Conservation (phyloP, 176 grass and related monocot species). For the Carex pumila region DNA sequence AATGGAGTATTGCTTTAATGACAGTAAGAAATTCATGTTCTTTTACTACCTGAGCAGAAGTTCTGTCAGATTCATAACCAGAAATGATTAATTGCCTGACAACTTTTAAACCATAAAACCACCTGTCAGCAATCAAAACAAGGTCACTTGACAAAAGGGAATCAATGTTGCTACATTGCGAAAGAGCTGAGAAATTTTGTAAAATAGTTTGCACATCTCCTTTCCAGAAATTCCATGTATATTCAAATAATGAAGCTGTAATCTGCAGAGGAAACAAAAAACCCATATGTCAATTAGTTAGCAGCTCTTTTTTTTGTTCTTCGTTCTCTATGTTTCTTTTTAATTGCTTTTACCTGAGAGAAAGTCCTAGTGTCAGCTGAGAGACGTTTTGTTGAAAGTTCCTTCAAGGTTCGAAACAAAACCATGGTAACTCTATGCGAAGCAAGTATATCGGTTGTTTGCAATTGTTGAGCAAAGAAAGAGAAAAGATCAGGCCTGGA, state of each 20-base stretch:
- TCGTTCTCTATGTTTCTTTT: neutral
- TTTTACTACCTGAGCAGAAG: slow-evolving; percentile 67
- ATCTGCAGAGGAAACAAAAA: slow-evolving; percentile 46
- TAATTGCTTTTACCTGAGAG: slow-evolving; percentile 59
- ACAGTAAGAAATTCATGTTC: neutral
- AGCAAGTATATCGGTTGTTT: slow-evolving; percentile 77
- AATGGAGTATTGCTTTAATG: neutral
- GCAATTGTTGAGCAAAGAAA: slow-evolving; percentile 73
- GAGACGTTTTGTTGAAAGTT: slow-evolving; percentile 93
- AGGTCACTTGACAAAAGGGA: slow-evolving; percentile 57
- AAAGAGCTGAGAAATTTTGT: slow-evolving; percentile 82
- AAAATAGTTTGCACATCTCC: slow-evolving; percentile 79
- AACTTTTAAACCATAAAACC: slow-evolving; percentile 85
- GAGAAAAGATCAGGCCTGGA: slow-evolving; percentile 87
- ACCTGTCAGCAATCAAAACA: slow-evolving; percentile 75
- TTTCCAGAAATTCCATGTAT: slow-evolving; percentile 97
- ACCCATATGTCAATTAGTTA: neutral
- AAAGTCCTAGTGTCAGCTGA: slow-evolving; percentile 70
- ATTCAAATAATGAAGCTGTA: slow-evolving; percentile 84
- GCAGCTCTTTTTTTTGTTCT: neutral
- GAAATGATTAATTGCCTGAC: slow-evolving; percentile 77
- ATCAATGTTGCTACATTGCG: slow-evolving; percentile 49
- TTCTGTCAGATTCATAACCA: slow-evolving; percentile 80
- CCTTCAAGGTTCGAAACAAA: slow-evolving; percentile 92
- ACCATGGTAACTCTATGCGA: slow-evolving; percentile 89